phyloP scores from a whole-genome alignment of 1,284 basidiomycete genomes.

The Amylostereum areolatum region DNA sequence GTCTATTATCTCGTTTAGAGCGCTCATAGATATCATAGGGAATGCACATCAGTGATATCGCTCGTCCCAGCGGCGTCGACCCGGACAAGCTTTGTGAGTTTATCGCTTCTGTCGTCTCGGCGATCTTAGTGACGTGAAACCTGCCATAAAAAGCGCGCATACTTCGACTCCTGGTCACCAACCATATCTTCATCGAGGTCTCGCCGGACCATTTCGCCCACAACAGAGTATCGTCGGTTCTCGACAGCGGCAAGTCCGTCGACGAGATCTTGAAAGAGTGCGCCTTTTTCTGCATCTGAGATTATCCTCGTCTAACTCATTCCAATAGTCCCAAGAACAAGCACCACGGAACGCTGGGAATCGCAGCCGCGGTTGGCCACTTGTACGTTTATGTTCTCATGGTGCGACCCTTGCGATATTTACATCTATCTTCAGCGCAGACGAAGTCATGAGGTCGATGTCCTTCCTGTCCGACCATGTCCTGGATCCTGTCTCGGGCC shows the following conservation, averaged over 20 bases:
- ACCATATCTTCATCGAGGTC: not conserved
- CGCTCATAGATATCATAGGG: no score
- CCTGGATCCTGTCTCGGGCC: not conserved
- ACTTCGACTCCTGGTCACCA: not conserved
- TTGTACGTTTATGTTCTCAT: not conserved
- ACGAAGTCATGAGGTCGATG: not conserved
- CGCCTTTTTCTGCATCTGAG: slow-evolving; percentile 14
- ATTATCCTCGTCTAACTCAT: not conserved
- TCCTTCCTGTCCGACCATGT: not conserved
- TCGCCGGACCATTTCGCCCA: not conserved
- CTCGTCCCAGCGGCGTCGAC: not conserved
- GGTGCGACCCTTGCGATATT: not conserved
- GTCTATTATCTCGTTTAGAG: no score
- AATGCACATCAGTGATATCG: not conserved
- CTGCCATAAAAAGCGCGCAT: no score
- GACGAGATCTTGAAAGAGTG: not conserved
- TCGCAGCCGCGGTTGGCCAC: not conserved
- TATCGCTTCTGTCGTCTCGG: not conserved
- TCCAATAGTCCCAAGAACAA: slow-evolving; percentile 9
- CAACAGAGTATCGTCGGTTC: not conserved
- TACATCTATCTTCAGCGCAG: no score
- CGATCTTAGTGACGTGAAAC: not conserved
- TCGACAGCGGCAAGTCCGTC: not conserved
- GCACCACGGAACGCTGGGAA: not conserved
- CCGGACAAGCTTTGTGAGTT: not conserved